Base-by-base conservation (phyloP, 768 basidiomycete genomes). In the Boletus insuetus region DNA sequence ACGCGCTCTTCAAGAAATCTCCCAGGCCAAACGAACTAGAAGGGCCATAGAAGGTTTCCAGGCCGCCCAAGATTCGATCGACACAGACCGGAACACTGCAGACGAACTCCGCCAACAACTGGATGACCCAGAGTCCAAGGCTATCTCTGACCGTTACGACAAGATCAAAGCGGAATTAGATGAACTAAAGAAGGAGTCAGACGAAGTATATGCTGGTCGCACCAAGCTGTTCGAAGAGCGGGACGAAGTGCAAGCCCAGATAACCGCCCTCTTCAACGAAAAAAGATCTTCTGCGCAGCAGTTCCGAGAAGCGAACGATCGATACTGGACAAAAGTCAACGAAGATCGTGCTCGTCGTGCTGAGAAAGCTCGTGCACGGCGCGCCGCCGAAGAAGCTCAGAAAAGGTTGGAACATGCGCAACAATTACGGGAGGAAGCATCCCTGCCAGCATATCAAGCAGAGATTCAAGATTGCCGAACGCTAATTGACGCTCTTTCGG, bases 391-490 rank as follows among this genome's bases (percentile, higher is more conserved):
- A 66, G 94, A 94, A 67, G 79, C 84, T 31, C 80, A 83, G 65
- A 93, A 89, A 77, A 88, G 83, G 69, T 75, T 86, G 71, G 93
- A 94, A 68, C 78, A 87, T 55, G 87, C 83, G 11, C 82, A 89
- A 61, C 86, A 84, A 38, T 70, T 98, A 45, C 85, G 89, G 49
- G 97, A 99, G 56, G 94, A 98, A 69, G 97, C 97, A 22, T 83
- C 86, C 55, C 66, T 80, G 22, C 95, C 97, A 26, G 97, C 97
- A 0, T 98, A 83, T 80, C 91, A 92, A 65, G 79, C 85, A 50
- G 85, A 98, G 69, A 94, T 99, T 64, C 93, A 98, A 76, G 97
- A 98, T 69, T 98, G 94, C 75, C 88, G 91, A 67, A 96, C 89
- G 4, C 83, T 97, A 60, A 87, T 96, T 67, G 89, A 94, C 70